These are phyloP conservation scores for Debaryomyces maramus DNA, from an alignment of 805 yeast genomes.

Conservation along the genomic window DNA sequence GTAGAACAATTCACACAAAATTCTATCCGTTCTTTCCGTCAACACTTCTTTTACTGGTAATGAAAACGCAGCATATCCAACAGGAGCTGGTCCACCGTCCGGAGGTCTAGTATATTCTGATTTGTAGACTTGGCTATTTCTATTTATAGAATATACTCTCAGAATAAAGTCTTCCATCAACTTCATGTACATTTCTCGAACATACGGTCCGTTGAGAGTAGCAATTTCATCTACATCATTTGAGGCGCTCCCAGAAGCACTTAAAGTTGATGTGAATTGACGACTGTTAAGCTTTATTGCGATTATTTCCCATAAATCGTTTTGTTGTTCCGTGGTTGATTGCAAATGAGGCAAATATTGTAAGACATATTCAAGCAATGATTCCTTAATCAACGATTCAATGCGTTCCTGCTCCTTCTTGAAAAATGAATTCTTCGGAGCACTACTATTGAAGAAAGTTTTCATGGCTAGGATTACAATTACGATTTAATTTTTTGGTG, in stretches of 20 bases:
- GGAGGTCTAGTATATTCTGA: neutral
- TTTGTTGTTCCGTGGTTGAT: slow-evolving; percentile 19
- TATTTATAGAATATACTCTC: neutral
- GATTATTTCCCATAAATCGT: slow-evolving; percentile 34
- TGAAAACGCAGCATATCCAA: slow-evolving; percentile 10
- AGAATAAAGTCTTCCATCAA: slow-evolving; percentile 15
- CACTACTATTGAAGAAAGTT: neutral
- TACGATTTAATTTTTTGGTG: no score
- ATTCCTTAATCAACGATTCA: slow-evolving; percentile 22
- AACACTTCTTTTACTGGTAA: slow-evolving; percentile 12
- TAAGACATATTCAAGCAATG: slow-evolving; percentile 28
- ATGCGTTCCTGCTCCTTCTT: slow-evolving; percentile 25
- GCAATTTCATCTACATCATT: slow-evolving; percentile 22
- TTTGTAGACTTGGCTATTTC: neutral
- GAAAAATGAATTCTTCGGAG: slow-evolving; percentile 23
- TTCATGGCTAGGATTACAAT: neutral
- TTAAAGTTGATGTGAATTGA: slow-evolving; percentile 16
- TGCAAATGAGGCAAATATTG: slow-evolving; percentile 34
- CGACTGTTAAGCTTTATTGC: slow-evolving; percentile 31
- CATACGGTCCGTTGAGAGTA: slow-evolving; percentile 24
- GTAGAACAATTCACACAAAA: slow-evolving; percentile 24
- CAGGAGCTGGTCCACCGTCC: slow-evolving; percentile 1
- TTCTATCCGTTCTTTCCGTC: slow-evolving; percentile 14
- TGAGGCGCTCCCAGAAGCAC: neutral
- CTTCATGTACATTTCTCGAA: slow-evolving; percentile 20